These are phyloP conservation scores for Quercus lobata DNA, from an alignment of 331 rosid genomes.

Conservation along the genomic window DNA sequence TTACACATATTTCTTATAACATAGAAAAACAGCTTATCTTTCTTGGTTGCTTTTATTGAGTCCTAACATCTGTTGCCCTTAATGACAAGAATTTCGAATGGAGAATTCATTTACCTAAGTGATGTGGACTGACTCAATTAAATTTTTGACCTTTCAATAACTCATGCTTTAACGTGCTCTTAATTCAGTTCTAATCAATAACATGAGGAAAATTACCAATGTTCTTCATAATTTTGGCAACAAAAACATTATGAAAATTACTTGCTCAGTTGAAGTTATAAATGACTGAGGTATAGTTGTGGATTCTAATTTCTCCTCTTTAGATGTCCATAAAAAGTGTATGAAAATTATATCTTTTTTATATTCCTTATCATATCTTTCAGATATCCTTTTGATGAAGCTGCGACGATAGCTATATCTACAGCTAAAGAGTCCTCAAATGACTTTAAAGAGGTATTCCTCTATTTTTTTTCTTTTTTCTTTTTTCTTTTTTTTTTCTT, in stretches of 20 bases:
- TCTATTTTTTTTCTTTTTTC: no score
- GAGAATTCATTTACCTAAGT: not conserved
- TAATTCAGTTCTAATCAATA: not conserved
- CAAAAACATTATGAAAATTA: not conserved
- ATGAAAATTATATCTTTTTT: not conserved
- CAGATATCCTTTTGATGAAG: slow-evolving; percentile 82
- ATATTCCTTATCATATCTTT: not conserved
- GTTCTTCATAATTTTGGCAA: not conserved
- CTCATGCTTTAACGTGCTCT: not conserved
- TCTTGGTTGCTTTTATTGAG: not conserved
- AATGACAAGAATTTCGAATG: not conserved
- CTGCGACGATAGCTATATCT: slow-evolving; percentile 65
- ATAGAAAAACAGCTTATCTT: not conserved
- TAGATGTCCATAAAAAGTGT: not conserved
- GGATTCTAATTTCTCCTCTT: not conserved
- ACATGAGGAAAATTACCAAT: not conserved
- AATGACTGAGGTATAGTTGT: not conserved
- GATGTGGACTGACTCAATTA: not conserved
- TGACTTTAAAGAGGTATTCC: slow-evolving; percentile 73
- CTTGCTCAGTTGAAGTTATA: not conserved
- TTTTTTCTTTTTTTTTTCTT: accelerated
- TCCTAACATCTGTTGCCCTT: not conserved
- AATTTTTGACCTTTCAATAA: not conserved
- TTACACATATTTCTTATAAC: not conserved
- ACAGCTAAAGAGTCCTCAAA: slow-evolving; percentile 50